Conservation (phyloP, 208 protist genomes). For the Trypanosoma congolense region DNA sequence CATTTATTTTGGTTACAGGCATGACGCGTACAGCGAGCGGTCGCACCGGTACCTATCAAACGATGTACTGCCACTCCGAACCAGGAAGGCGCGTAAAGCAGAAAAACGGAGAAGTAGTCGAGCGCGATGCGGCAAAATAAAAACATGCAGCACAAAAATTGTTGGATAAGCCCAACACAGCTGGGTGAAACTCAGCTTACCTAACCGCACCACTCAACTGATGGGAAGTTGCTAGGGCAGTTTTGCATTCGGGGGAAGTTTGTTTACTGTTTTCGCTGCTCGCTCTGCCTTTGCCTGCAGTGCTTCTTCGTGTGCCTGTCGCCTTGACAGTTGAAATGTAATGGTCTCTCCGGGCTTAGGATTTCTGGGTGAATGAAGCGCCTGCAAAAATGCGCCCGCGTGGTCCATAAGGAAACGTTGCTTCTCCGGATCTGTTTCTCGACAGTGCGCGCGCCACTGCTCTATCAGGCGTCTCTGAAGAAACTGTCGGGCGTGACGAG, state of each 20-base stretch:
- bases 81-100: too few relatives aligned
- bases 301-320: slow-evolving; percentile 66
- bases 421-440: slow-evolving; percentile 76
- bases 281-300: slow-evolving; percentile 40
- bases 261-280: slow-evolving; percentile 32
- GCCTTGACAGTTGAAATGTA: slow-evolving; percentile 73
- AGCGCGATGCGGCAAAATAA: too few relatives aligned
- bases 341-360: slow-evolving; percentile 67
- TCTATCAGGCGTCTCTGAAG: slow-evolving; percentile 77
- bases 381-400: slow-evolving; percentile 79
- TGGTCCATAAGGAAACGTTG: slow-evolving; percentile 88
- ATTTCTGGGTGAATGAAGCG: slow-evolving; percentile 72
- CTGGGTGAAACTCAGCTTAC: background rate
- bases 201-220: slow-evolving; percentile 9
- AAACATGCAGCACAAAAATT: too few relatives aligned
- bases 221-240: too few relatives aligned
- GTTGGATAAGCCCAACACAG: too few relatives aligned
- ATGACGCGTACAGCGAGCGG: too few relatives aligned
- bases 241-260: slow-evolving; percentile 36
- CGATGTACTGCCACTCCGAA: too few relatives aligned
- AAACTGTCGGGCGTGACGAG: slow-evolving; percentile 78
- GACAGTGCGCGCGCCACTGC: slow-evolving; percentile 62
- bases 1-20: too few relatives aligned
- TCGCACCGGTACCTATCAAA: too few relatives aligned
- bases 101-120: too few relatives aligned